phyloP scores from a whole-genome alignment of 164 flowering plant genomes.

The Dillenia turbinata region DNA sequence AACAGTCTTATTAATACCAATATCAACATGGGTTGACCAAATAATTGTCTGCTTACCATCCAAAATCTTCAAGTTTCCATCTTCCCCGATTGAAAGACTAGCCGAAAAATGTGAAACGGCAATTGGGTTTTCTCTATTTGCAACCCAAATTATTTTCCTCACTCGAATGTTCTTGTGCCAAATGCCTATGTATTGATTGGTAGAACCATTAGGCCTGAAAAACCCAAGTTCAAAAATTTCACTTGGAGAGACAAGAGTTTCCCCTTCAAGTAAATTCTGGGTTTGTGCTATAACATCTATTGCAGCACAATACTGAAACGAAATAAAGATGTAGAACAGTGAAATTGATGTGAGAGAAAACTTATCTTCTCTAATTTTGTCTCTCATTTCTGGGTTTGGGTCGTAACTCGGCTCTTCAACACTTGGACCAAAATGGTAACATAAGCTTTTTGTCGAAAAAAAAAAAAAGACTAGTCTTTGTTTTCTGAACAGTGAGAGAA shows the following conservation, averaged over 20 bases:
- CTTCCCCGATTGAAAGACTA: slow-evolving; percentile 5
- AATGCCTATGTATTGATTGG: slow-evolving; percentile 26
- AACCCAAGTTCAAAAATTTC: slow-evolving; percentile 26
- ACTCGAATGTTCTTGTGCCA: slow-evolving; percentile 22
- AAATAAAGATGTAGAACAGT: too few relatives aligned
- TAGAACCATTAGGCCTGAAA: slow-evolving; percentile 16
- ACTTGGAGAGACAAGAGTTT: slow-evolving; percentile 18
- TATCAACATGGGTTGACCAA: slow-evolving; percentile 22
- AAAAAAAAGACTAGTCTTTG: too few relatives aligned
- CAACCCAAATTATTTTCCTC: slow-evolving; percentile 35
- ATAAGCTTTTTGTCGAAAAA: too few relatives aligned
- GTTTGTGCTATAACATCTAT: too few relatives aligned
- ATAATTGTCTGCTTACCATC: slow-evolving; percentile 12
- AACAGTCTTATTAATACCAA: background rate
- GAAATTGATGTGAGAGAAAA: too few relatives aligned
- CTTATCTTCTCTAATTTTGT: too few relatives aligned
- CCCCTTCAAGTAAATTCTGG: background rate
- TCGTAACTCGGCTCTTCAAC: too few relatives aligned
- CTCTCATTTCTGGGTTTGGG: too few relatives aligned
- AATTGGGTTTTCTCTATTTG: slow-evolving; percentile 31
- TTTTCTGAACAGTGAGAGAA: too few relatives aligned
- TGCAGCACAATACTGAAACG: too few relatives aligned
- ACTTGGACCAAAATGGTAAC: too few relatives aligned
- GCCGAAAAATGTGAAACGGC: slow-evolving; percentile 1
- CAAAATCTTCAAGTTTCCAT: slow-evolving; percentile 20